Evolutionary conservation across 345 rosid species (phyloP), one percentile per base, ranked within the genome.

Genomic region (Melaleuca alternifolia): DNA sequence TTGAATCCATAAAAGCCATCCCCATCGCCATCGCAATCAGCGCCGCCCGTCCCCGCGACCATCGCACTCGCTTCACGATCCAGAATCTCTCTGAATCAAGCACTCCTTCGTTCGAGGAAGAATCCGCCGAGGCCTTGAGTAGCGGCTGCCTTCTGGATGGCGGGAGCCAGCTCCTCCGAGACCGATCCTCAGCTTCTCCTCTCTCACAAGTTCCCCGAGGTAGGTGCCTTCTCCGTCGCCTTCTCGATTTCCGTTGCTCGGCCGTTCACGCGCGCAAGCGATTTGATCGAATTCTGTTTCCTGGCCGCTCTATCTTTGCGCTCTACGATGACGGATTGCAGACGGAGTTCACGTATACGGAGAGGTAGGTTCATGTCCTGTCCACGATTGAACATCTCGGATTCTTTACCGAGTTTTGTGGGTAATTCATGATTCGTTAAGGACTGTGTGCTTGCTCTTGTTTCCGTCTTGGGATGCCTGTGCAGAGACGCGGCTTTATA

Each of bases 131-230:
- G 4, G 79, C 79, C 37, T 9, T 16, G 1, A 33, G 10, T 20
- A 41, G 21, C 37, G 54, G 61, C 41, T 44, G 21, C 50, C 13
- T 51, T 51, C 46, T 44, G 5, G 3, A 94, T 96, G 97, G 79
- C 79, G 79, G 91, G 90, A 75, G 83, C 83, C 18, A 84, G 11
- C 86, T 90, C 95, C 86, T 90, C 95, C 83, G 88, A 51, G 53
- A 91, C 91, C 91, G 91, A 94, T 84, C 88, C 91, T 7, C 93
- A 92, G 84, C 93, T 91, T 2, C 85, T 93, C 81, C 91, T 93
- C 83, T 89, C 96, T 84, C 95, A 93, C 92, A 93, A 92, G 90
- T 90, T 92, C 85, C 96, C 96, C 4, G 93, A 94, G 96, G 98
- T 95, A 28, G 44, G 56, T 14, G 48, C 23, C 33, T 23, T 56